phyloP scores from a whole-genome alignment of 768 basidiomycete species.

The Sporobolomyces roseus region DNA sequence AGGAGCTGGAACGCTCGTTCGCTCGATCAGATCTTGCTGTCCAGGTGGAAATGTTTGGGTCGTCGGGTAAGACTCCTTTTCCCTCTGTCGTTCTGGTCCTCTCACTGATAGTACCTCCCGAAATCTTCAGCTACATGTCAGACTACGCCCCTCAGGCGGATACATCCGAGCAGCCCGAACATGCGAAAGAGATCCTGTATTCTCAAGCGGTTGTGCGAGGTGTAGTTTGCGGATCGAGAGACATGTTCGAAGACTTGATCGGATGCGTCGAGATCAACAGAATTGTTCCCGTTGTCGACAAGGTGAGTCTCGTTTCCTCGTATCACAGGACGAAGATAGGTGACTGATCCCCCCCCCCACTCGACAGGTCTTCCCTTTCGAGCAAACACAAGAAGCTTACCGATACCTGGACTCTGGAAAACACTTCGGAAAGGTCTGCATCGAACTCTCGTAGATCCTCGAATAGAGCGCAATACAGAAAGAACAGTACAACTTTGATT shows the following conservation, averaged over 20 bases:
- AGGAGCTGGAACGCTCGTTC: slow-evolving; percentile 23
- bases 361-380: slow-evolving; percentile 58
- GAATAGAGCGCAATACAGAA: too few species aligned
- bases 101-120: background rate
- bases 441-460: slow-evolving; percentile 39
- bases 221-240: slow-evolving; percentile 59
- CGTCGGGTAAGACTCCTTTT: slow-evolving; percentile 10
- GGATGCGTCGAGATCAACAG: slow-evolving; percentile 24
- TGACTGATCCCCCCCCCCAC: too few species aligned
- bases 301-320: slow-evolving; percentile 10
- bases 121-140: slow-evolving; percentile 17
- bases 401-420: slow-evolving; percentile 57
- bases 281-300: slow-evolving; percentile 32
- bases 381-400: slow-evolving; percentile 58
- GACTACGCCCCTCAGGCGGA: slow-evolving; percentile 8
- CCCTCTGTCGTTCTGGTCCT: background rate
- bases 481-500: too few species aligned
- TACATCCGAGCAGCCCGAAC: slow-evolving; percentile 7
- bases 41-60: slow-evolving; percentile 30
- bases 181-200: slow-evolving; percentile 35
- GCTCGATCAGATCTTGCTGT: slow-evolving; percentile 11
- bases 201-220: slow-evolving; percentile 52
- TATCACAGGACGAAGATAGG: background rate
- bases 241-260: slow-evolving; percentile 59
- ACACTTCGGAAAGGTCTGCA: slow-evolving; percentile 63